phyloP scores from a whole-genome alignment of 805 yeast genomes.

The Barnettozyma populi region DNA sequence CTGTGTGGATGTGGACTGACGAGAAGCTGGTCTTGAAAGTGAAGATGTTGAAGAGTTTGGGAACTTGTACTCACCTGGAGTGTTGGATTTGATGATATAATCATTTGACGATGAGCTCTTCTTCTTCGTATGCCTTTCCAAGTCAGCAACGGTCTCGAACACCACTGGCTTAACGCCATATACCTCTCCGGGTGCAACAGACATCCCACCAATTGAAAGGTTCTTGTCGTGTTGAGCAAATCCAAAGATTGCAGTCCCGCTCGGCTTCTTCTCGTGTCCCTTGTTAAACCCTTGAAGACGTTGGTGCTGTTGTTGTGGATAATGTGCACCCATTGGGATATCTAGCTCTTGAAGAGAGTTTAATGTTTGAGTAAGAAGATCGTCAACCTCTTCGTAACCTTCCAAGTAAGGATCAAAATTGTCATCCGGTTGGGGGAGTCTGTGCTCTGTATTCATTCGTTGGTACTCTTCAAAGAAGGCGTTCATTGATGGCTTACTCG shows the following conservation, averaged over 20 bases:
- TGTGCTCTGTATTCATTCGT: background rate
- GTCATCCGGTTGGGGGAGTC: conserved; percentile 11
- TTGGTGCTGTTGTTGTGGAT: conserved; percentile 10
- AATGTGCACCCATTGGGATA: conserved; percentile 40
- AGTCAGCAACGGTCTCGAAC: conserved; percentile 16
- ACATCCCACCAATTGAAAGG: conserved; percentile 51
- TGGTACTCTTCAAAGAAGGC: conserved; percentile 7
- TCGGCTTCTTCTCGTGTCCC: conserved; percentile 53
- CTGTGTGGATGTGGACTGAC: conserved; percentile 9
- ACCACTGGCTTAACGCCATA: conserved; percentile 16
- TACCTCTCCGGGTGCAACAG: conserved; percentile 21
- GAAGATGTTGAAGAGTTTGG: conserved; percentile 36
- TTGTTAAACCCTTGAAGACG: conserved; percentile 2
- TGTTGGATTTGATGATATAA: conserved; percentile 41
- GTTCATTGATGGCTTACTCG: conserved; percentile 6
- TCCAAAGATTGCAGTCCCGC: conserved; percentile 83
- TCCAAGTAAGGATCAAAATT: conserved; percentile 12
- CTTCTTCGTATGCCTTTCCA: conserved; percentile 7
- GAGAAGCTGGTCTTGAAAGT: background rate
- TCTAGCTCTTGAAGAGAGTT: conserved; percentile 55
- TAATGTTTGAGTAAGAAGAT: conserved; percentile 50
- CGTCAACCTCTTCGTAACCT: conserved; percentile 32
- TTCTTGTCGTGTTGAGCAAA: conserved; percentile 59
- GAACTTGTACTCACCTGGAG: conserved; percentile 49
- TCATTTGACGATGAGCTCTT: conserved; percentile 18